Conservation (phyloP, 306 rosid genomes). For the Vigna trinervia region DNA sequence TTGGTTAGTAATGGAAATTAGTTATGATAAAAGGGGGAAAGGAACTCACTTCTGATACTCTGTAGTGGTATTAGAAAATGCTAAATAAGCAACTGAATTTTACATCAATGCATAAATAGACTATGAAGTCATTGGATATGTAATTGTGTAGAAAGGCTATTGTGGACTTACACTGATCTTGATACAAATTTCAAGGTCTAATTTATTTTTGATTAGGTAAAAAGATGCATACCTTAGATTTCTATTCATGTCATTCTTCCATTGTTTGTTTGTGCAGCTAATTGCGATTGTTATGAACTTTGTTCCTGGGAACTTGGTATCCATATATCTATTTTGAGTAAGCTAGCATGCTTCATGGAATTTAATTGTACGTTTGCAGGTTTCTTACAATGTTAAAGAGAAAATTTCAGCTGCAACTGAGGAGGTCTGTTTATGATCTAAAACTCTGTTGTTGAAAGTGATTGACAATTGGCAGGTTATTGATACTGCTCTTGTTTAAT, state of each 20-base stretch:
- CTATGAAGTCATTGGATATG: slow-evolving; percentile 33
- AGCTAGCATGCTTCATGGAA: slow-evolving; percentile 24
- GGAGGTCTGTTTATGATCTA: slow-evolving; percentile 64
- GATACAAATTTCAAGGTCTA: neutral
- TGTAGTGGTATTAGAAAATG: neutral
- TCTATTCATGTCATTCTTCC: slow-evolving; percentile 20
- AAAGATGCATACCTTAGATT: slow-evolving; percentile 6
- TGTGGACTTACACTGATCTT: slow-evolving; percentile 19
- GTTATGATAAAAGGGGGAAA: neutral
- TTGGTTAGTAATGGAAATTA: slow-evolving; percentile 9
- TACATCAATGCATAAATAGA: neutral
- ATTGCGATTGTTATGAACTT: slow-evolving; percentile 15
- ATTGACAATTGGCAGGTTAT: slow-evolving; percentile 32
- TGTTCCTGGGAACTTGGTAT: slow-evolving; percentile 22
- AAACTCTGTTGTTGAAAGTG: slow-evolving; percentile 17
- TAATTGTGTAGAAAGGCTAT: slow-evolving; percentile 21
- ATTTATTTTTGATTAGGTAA: neutral
- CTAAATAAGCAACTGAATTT: neutral
- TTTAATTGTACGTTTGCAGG: slow-evolving; percentile 55
- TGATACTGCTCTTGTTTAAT: slow-evolving; percentile 41
- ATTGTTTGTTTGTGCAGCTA: slow-evolving; percentile 11
- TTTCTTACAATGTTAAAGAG: slow-evolving; percentile 81
- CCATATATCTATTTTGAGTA: slow-evolving; percentile 31
- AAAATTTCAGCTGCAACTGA: slow-evolving; percentile 84
- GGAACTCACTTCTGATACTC: neutral